phyloP scores from a whole-genome alignment of 495 filamentous ascomycete species.

The Hypoxylon lienhwacheense region DNA sequence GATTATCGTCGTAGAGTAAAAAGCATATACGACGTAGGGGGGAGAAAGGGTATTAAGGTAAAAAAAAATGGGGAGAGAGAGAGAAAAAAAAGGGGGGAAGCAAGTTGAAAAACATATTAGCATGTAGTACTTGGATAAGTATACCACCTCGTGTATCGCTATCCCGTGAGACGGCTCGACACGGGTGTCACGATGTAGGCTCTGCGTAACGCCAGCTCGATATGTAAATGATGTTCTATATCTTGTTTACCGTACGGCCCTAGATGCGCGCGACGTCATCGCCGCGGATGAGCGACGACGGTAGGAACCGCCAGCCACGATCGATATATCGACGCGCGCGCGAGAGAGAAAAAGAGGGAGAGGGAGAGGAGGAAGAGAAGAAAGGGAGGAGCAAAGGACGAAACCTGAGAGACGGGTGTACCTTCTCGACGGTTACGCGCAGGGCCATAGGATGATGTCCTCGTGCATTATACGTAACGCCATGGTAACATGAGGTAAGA shows the following conservation, averaged over 20 bases:
- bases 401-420: too few species aligned
- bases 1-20: too few species aligned
- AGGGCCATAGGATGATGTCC: slow-evolving; percentile 2
- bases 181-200: slow-evolving; percentile 1
- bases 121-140: not conserved
- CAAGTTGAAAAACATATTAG: not conserved
- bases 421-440: slow-evolving; percentile 9
- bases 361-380: too few species aligned
- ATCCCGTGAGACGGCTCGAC: slow-evolving; percentile 15
- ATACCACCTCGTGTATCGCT: not conserved
- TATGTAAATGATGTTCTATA: not conserved
- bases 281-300: too few species aligned
- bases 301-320: too few species aligned
- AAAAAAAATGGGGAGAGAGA: not conserved
- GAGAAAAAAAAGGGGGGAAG: slow-evolving; percentile 7
- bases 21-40: too few species aligned
- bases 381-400: too few species aligned
- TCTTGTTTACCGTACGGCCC: not conserved
- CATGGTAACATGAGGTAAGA: slow-evolving; percentile 22
- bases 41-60: not conserved
- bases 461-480: slow-evolving; percentile 21
- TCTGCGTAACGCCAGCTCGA: slow-evolving; percentile 4
- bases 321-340: too few species aligned
- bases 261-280: slow-evolving; percentile 9
- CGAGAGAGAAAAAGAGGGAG: too few species aligned